Evolutionary conservation across 129 eudicot species (phyloP), one percentile per base, ranked within the genome.

Genomic region (Chrysanthemum lavandulifolium): DNA sequence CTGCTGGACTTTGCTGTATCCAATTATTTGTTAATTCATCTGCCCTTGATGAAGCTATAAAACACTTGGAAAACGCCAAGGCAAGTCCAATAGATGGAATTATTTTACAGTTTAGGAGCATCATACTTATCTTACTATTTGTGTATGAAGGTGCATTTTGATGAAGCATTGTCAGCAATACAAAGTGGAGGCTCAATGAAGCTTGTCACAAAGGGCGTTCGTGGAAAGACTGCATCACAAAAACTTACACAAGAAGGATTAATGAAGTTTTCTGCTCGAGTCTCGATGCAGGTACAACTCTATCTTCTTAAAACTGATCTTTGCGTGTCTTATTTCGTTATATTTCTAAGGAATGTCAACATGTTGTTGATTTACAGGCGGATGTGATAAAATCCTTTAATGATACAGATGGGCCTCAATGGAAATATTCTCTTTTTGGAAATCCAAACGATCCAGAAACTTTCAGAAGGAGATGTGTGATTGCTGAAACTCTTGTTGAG

Each of bases 1-100:
- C 99, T 69, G 97, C 99, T 67, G 99, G 99, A 13, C 91, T 94
- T 73, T 94, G 99, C 80, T 94, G 97, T 78, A 90, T 94, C 57
- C 99, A 94, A 81, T 80, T 94, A 75, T 94, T 90, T 79, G 92
- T 90, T 88, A 90, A 90, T 81, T 88, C 99, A 48, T 79, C 89
- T 58, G 89, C 86, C 16, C 90, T 84, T 67, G 99, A 94, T 76
- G 99, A 90, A 82, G 97, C 99, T 74, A 80, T 88, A 74, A 82
- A 85, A 67, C 96, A 94, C 88, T 80, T 94, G 84, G 96, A 94
- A 83, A 71, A 90, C 80, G 96, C 99, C 49, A 84, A 88, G 91
- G 98, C 87, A 75, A 57, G 76, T 79, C 50, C 10, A 40, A 40
- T 8, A 40, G 7, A 40, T 7, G 10, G 8, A 7, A 40, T 40